Base-by-base conservation (phyloP, 2,329 filamentous ascomycete species). In the Pseudopithomyces chartarum region DNA sequence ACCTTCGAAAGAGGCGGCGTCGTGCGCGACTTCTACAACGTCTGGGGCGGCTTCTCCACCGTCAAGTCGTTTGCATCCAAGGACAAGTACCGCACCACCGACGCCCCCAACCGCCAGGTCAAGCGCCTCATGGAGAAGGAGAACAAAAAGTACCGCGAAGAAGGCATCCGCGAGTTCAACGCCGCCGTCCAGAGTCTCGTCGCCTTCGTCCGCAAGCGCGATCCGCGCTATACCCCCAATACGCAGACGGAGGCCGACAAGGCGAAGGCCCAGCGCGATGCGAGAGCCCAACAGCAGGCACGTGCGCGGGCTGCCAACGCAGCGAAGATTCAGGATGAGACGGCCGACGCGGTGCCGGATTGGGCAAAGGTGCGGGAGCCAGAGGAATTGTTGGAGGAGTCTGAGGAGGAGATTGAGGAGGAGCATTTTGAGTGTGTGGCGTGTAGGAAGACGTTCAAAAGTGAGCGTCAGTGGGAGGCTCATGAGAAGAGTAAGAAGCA, bases 401-500 rank as follows among this genome's bases (percentile, higher is more conserved):
- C 83, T 40, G 78, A 84, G 50, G 82, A 79, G 43, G 77, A 80
- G 51, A 69, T 74, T 17, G 79, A 79, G 56, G 77, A 81, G 53
- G 74, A 87, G 55, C 79, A 83, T 40, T 86, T 82, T 58, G 85
- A 88, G 63, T 89, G 86, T 62, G 83, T 88, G 33, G 84, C 84
- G 6, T 89, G 86, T 67, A 78, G 82, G 58, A 89, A 89, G 73
- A 82, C 71, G 1, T 95, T 94, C 75, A 90, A 97, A 77, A 98
- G 93, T 68, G 90, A 96, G 71, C 92, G 92, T 63, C 94, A 98
- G 70, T 92, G 90, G 60, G 88, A 96, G 68, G 89, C 90, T 2
- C 95, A 99, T 68, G 93, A 97, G 78, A 92, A 90, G 78, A 98
- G 94, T 81, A 99, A 97, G 75, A 99, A 98, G 77, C 95, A 99